Evolutionary conservation across 1,284 basidiomycete species (phyloP).

Genomic region (Leccinum idahoense): DNA sequence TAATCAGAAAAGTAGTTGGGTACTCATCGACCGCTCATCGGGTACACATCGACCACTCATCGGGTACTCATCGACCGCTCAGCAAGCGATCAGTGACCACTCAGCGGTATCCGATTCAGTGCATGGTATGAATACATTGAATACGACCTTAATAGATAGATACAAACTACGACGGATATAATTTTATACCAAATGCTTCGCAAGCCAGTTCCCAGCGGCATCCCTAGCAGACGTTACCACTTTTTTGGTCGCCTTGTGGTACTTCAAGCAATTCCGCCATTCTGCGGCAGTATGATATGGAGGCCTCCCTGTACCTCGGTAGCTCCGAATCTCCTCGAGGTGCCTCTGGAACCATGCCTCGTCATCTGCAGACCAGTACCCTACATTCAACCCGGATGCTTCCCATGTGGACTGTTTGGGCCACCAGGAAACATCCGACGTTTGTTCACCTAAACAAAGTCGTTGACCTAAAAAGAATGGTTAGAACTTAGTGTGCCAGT

Average conservation of each 20-base stretch:
- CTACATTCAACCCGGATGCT: not conserved
- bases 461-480: not conserved
- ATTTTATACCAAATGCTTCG: not conserved
- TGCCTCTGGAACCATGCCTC: conserved; percentile 6
- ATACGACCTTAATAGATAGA: not conserved
- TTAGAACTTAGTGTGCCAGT: not conserved
- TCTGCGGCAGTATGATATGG: not conserved
- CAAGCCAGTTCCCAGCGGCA: not conserved
- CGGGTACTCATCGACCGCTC: not conserved
- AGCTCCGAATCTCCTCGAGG: not conserved
- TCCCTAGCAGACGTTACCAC: not conserved
- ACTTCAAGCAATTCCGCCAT: not conserved
- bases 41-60: not conserved
- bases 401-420: conserved; percentile 9
- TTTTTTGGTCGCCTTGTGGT: not conserved
- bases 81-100: not conserved
- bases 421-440: conserved; percentile 8
- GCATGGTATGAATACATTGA: not conserved
- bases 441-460: not conserved
- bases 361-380: conserved; percentile 9
- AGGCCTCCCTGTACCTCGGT: not conserved
- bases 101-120: not conserved
- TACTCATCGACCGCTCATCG: not conserved
- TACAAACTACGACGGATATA: not conserved
- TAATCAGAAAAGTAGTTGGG: not conserved